phyloP scores from a whole-genome alignment of 2,329 filamentous ascomycete species.

The Cladosporium sp. region DNA sequence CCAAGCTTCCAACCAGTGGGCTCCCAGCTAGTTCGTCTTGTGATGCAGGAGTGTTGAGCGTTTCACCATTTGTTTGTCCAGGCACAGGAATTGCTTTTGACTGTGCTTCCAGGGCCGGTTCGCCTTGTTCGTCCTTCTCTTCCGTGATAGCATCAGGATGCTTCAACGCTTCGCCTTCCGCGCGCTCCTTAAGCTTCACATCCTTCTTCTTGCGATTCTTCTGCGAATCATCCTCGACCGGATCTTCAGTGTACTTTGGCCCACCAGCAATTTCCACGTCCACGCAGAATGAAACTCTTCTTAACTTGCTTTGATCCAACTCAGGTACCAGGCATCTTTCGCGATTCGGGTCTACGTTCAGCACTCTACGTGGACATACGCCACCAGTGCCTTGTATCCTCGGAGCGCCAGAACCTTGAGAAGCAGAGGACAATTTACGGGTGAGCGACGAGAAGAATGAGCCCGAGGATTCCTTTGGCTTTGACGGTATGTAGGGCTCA shows the following conservation, averaged over 20 bases:
- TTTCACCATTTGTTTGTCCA: conserved; percentile 27
- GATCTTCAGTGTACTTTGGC: conserved; percentile 67
- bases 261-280: conserved; percentile 94
- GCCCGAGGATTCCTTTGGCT: conserved; percentile 61
- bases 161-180: conserved; percentile 72
- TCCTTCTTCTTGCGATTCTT: conserved; percentile 58
- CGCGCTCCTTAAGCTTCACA: conserved; percentile 59
- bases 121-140: conserved; percentile 53
- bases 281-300: conserved; percentile 89
- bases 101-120: conserved; percentile 6
- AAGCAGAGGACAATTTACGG: conserved; percentile 68
- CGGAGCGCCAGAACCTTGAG: conserved; percentile 38
- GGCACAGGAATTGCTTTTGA: conserved; percentile 8
- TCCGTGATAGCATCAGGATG: conserved; percentile 52
- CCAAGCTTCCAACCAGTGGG: conserved; percentile 20
- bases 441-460: conserved; percentile 79
- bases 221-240: conserved; percentile 46
- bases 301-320: conserved; percentile 73
- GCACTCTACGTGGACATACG: conserved; percentile 70
- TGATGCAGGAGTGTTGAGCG: conserved; percentile 19
- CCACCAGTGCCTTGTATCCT: conserved; percentile 59
- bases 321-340: conserved; percentile 76
- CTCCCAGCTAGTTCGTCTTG: conserved; percentile 25
- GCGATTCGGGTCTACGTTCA: conserved; percentile 80
- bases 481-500: conserved; percentile 67